phyloP scores from a whole-genome alignment of 495 filamentous ascomycete genomes.

The Trypethelium eluteriae region DNA sequence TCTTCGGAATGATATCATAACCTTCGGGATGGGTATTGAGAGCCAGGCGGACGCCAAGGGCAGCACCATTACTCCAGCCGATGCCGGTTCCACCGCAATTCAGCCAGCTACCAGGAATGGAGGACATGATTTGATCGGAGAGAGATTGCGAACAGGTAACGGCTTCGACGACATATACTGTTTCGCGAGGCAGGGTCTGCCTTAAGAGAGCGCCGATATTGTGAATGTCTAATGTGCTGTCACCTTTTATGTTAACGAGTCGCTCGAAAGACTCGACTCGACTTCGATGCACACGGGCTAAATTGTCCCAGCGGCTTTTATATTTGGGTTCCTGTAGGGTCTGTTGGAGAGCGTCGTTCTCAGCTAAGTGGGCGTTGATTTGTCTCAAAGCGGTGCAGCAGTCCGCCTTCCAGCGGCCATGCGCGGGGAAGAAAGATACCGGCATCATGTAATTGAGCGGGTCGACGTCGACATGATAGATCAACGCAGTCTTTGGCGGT shows the following conservation, averaged over 20 bases:
- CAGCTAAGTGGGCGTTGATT: constrained; percentile 25
- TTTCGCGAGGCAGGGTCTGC: constrained; percentile 37
- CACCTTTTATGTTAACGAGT: constrained; percentile 11
- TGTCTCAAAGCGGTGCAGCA: constrained; percentile 34
- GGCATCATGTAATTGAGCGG: constrained; percentile 85
- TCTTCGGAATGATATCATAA: constrained; percentile 30
- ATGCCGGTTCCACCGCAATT: constrained; percentile 36
- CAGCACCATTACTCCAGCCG: constrained; percentile 37
- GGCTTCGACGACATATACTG: constrained; percentile 35
- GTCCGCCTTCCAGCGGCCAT: constrained; percentile 36
- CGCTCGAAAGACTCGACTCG: background rate
- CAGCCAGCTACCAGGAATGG: constrained; percentile 32
- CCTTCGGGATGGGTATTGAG: constrained; percentile 17
- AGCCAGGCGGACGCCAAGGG: constrained; percentile 31
- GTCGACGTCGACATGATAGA: constrained; percentile 80
- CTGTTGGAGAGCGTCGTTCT: background rate
- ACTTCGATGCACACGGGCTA: too few relatives aligned
- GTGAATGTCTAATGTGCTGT: constrained; percentile 13
- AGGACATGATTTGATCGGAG: constrained; percentile 31
- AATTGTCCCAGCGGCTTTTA: background rate
- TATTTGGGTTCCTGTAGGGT: background rate
- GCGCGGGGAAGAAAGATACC: constrained; percentile 40
- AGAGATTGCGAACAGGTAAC: constrained; percentile 27
- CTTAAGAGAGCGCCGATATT: constrained; percentile 29
- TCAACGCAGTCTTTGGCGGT: constrained; percentile 48